phyloP scores from a whole-genome alignment of 2,329 filamentous ascomycete genomes.

The Colletotrichum horii region DNA sequence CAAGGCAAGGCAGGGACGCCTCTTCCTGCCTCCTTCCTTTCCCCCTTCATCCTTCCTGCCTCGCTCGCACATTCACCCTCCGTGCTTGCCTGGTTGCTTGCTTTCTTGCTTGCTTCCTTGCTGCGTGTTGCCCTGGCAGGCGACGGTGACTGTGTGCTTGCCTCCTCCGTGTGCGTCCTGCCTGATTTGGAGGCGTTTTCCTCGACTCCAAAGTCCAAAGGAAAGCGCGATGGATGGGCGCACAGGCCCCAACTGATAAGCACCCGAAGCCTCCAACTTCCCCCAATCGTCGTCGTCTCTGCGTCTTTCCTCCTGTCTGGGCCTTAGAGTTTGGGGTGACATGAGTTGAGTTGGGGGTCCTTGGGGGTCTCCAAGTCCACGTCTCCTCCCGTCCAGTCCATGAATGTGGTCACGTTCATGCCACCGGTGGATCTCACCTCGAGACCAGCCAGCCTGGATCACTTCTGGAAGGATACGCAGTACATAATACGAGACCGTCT shows the following conservation, averaged over 20 bases:
- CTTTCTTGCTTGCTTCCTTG: not conserved
- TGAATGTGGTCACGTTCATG: not conserved
- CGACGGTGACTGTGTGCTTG: not conserved
- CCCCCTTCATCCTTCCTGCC: not conserved
- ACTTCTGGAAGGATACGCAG: not conserved
- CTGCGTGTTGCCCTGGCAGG: not conserved
- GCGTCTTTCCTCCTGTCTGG: not conserved
- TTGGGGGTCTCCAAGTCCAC: not conserved
- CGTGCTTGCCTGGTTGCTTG: too few relatives aligned
- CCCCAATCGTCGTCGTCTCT: not conserved
- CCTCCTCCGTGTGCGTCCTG: not conserved
- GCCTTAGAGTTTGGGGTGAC: conserved; percentile 15
- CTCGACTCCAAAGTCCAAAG: not conserved
- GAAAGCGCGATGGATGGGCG: conserved; percentile 2
- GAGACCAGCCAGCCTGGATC: not conserved
- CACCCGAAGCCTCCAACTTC: not conserved
- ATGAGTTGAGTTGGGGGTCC: conserved; percentile 14
- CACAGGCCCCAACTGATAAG: conserved; percentile 20
- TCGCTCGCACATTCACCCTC: not conserved
- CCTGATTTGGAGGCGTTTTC: conserved; percentile 5
- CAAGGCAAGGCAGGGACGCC: not conserved
- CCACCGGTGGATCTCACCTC: not conserved
- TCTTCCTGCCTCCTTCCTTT: not conserved
- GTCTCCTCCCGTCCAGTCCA: not conserved
- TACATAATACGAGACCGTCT: not conserved